phyloP scores from a whole-genome alignment of 306 rosid species.

The Cicer bijugum region DNA sequence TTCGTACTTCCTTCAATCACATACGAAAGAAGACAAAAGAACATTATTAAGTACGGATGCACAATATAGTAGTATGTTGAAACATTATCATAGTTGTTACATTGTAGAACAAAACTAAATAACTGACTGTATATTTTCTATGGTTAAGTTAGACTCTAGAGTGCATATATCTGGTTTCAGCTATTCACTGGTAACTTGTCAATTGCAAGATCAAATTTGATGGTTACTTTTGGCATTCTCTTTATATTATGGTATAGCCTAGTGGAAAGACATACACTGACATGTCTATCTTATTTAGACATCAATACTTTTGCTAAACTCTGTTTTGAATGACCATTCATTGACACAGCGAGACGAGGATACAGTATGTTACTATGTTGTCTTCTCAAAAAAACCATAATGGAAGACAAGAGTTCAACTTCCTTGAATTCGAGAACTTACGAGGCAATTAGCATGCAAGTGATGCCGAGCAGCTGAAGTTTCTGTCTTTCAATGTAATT shows the following conservation, averaged over 20 bases:
- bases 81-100: neutral
- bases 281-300: too few relatives aligned
- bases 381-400: slow-evolving; percentile 12
- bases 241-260: too few relatives aligned
- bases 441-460: slow-evolving; percentile 96
- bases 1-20: slow-evolving; percentile 78
- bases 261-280: too few relatives aligned
- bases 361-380: neutral
- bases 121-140: too few relatives aligned
- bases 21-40: slow-evolving; percentile 31
- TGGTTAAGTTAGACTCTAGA: too few relatives aligned
- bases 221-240: too few relatives aligned
- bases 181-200: too few relatives aligned
- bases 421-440: slow-evolving; percentile 55
- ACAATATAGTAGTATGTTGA: too few relatives aligned
- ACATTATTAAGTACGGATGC: slow-evolving; percentile 20
- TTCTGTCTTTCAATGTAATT: slow-evolving; percentile 68
- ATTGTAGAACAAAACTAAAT: neutral
- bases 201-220: too few relatives aligned
- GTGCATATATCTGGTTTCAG: too few relatives aligned
- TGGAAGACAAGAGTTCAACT: slow-evolving; percentile 22
- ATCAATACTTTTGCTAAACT: neutral
- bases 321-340: slow-evolving; percentile 30
- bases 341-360: slow-evolving; percentile 8
- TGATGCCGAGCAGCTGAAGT: slow-evolving; percentile 93